Base-by-base conservation (phyloP, 257 asterid species). In the Solanum neorickii region DNA sequence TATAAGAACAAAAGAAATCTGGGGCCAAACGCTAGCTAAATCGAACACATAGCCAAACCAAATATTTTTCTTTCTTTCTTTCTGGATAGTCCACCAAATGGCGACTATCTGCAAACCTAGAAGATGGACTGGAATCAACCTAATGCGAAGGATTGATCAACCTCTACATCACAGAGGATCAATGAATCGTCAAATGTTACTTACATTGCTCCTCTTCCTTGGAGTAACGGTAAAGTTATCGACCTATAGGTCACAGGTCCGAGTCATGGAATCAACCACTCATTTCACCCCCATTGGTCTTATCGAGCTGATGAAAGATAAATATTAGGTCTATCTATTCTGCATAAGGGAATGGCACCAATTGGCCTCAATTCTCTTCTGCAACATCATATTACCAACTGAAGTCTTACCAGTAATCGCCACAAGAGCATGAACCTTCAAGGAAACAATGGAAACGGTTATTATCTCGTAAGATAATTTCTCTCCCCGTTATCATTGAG, bases 401-500 rank as follows among this genome's bases (percentile, higher is more conserved):
- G 29, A 85, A 68, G 7, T 44, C 49, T 73, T 86, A 91, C 93
- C 93, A 91, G 66, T 90, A 91, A 82, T 90, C 92, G 56, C 68
- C 86, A 82, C 93, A 91, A 2, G 91, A 90, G 82, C 93, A 91
- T 56, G 91, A 91, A 2, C 93, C 93, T 56, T 86, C 44, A 60
- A 83, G 70, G 80, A 90, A 91, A 49, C 75, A 84, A 90, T 91
- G 92, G 83, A 91, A 91, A 74, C 92, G 92, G 62, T 90, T 91
- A 44, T 87, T 91, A 82, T 91, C 93, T 52, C 93, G 87, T 52
- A 91, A 87, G 41, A 85, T 83, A 37, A 91, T 89, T 74, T 90
- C 93, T 83, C 91, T 88, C 72, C 87, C 89, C 0, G 90, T 85
- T 82, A 89, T 87, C 88, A 88, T 89, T n/a, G 92, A 89, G 31